phyloP scores from a whole-genome alignment of 805 yeast genomes.

The Ogataea glucozyma region DNA sequence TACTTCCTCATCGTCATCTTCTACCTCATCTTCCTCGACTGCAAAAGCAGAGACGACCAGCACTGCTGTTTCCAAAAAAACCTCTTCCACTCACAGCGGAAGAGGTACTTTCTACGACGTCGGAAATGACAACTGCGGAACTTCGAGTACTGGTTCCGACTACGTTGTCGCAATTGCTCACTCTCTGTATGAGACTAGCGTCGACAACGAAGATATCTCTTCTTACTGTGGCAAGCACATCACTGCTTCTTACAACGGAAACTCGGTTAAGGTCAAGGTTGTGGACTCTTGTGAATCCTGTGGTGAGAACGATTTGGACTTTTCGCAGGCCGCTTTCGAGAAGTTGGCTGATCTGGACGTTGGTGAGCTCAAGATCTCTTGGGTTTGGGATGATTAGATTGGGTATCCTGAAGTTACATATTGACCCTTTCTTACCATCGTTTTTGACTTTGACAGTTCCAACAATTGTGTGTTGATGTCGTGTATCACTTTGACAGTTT shows the following conservation, averaged over 20 bases:
- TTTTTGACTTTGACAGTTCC: too few relatives aligned
- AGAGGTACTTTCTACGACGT: constrained; percentile 52
- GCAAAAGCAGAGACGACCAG: constrained; percentile 10
- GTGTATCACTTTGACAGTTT: too few relatives aligned
- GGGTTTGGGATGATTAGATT: constrained; percentile 41
- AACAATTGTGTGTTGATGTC: too few relatives aligned
- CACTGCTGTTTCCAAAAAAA: constrained; percentile 4
- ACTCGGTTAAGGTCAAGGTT: constrained; percentile 52
- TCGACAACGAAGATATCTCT: constrained; percentile 30
- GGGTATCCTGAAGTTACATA: not conserved
- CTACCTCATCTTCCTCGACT: constrained; percentile 10
- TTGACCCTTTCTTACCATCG: not conserved
- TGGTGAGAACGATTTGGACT: constrained; percentile 46
- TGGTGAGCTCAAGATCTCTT: constrained; percentile 48
- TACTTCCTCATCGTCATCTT: not conserved
- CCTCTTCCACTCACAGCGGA: constrained; percentile 34
- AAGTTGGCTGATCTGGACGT: constrained; percentile 45
- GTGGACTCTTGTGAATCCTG: constrained; percentile 58
- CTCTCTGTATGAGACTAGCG: constrained; percentile 37
- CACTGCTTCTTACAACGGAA: constrained; percentile 46
- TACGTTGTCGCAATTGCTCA: constrained; percentile 52
- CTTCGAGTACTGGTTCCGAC: constrained; percentile 41
- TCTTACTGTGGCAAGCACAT: constrained; percentile 53
- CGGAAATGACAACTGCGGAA: constrained; percentile 53
- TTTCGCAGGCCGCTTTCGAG: constrained; percentile 54